These are phyloP conservation scores for Aspergillus jensenii DNA, from an alignment of 2,329 filamentous ascomycete species.

Conservation along the genomic window DNA sequence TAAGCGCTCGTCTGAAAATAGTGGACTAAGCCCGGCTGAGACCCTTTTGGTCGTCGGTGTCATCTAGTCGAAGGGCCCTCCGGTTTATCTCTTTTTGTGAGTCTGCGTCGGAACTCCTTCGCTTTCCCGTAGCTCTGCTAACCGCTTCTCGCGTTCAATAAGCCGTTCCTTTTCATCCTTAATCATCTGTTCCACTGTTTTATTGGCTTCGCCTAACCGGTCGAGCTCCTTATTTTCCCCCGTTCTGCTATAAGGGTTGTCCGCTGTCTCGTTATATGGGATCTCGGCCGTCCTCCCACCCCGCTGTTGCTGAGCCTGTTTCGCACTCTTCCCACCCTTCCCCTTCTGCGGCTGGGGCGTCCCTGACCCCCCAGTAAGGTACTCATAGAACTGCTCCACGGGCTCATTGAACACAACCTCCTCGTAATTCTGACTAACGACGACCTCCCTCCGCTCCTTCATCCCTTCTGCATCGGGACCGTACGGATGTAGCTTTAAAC, in stretches of 20 bases:
- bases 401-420: slow-evolving; percentile 98
- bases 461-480: slow-evolving; percentile 74
- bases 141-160: slow-evolving; percentile 59
- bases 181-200: slow-evolving; percentile 60
- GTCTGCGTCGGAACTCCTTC: slow-evolving; percentile 39
- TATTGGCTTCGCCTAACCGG: slow-evolving; percentile 62
- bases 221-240: slow-evolving; percentile 67
- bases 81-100: slow-evolving; percentile 43
- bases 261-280: slow-evolving; percentile 64
- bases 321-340: slow-evolving; percentile 57
- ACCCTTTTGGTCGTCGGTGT: no score
- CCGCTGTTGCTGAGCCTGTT: slow-evolving; percentile 46
- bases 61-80: not conserved
- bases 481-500: slow-evolving; percentile 86
- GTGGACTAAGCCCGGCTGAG: no score
- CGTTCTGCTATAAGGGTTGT: slow-evolving; percentile 71
- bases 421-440: slow-evolving; percentile 82
- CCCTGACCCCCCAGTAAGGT: slow-evolving; percentile 70
- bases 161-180: slow-evolving; percentile 65
- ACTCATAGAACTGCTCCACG: slow-evolving; percentile 85
- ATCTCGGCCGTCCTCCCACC: slow-evolving; percentile 73
- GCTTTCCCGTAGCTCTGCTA: slow-evolving; percentile 52
- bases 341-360: slow-evolving; percentile 51
- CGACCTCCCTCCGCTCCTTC: slow-evolving; percentile 62
- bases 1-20: not conserved